Percentiles rank a stretch among this genome's conserved stretches.
phyloP scores from a whole-genome alignment of 345 rosid genomes.

The Luvunga scandens region DNA sequence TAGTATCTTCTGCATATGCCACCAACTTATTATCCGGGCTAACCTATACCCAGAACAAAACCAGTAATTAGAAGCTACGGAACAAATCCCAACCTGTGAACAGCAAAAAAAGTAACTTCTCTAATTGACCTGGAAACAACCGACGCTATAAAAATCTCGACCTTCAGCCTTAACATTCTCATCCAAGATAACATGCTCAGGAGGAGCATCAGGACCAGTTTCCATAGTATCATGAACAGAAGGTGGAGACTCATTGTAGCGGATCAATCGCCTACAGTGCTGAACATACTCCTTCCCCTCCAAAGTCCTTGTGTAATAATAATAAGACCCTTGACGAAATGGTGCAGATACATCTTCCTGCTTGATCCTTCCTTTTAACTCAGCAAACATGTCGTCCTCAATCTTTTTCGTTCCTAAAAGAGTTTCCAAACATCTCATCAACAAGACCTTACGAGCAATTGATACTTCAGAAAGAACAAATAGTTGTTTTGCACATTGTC shows the following conservation, averaged over 20 bases:
- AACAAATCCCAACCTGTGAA: neutral
- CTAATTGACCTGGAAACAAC: slow-evolving; percentile 55
- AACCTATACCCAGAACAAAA: slow-evolving; percentile 37
- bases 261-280: slow-evolving; percentile 57
- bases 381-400: slow-evolving; percentile 62
- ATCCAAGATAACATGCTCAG: slow-evolving; percentile 81
- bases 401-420: slow-evolving; percentile 61
- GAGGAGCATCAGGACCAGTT: slow-evolving; percentile 68
- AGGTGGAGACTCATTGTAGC: slow-evolving; percentile 34
- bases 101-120: neutral
- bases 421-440: neutral
- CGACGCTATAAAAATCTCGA: slow-evolving; percentile 54
- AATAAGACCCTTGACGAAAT: slow-evolving; percentile 59
- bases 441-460: neutral
- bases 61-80: neutral
- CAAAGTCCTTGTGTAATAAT: slow-evolving; percentile 64
- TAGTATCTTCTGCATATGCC: slow-evolving; percentile 85
- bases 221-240: slow-evolving; percentile 76
- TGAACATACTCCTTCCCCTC: slow-evolving; percentile 89
- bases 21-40: slow-evolving; percentile 75
- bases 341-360: slow-evolving; percentile 91
- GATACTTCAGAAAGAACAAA: neutral
- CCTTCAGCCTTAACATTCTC: slow-evolving; percentile 74
- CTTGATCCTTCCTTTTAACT: slow-evolving; percentile 76
- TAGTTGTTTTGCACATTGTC: neutral